Base-by-base conservation (phyloP, 2,329 filamentous ascomycete genomes). In the Diaporthe vexans region DNA sequence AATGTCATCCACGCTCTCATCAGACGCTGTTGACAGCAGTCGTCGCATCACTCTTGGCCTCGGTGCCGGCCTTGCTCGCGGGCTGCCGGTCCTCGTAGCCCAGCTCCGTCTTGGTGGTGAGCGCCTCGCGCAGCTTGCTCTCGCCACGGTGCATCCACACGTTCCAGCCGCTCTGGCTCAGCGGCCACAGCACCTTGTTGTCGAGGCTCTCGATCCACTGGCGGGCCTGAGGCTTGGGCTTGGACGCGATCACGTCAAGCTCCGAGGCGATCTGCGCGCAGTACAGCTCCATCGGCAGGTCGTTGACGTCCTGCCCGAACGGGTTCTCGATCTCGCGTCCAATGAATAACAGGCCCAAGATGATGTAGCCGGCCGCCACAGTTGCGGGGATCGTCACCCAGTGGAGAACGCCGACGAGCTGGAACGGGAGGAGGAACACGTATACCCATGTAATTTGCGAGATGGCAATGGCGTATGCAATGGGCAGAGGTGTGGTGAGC, bases 391-490 rank as follows among this genome's bases (percentile, higher is more conserved):
- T 94, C 1, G 93, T 91, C 73, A 94, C 86, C 92, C 92, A 95
- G n/a, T 81, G 77, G 2, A 95, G 87, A 8, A 82, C 80, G 1
- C 81, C 78, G 79, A 88, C 90, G 4, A 95, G 88, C 82, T 95
- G 93, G 86, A 94, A 94, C 1, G 93, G 93, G 15, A 95, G 86
- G 63, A 93, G 85, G 76, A 93, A 84, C 67, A 94, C 90, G 83
- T 95, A 95, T 57, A 94, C 88, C 91, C 92, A 94, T 15, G 93
- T 93, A 79, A 95, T 94, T 81, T 95, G 93, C 10, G 91, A 89
- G 79, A 94, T 94, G 76, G 92, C 90, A 79, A 95, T 95, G 76
- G 89, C 90, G 85, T 95, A 95, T 51, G 93, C 93, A 73, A 93
- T 87, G 0, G 93, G 93, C 0, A 95, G 86, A 5, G 92, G 93